Evolutionary conservation across 129 eudicot species (phyloP).

Genomic region (Tanacetum coccineum): DNA sequence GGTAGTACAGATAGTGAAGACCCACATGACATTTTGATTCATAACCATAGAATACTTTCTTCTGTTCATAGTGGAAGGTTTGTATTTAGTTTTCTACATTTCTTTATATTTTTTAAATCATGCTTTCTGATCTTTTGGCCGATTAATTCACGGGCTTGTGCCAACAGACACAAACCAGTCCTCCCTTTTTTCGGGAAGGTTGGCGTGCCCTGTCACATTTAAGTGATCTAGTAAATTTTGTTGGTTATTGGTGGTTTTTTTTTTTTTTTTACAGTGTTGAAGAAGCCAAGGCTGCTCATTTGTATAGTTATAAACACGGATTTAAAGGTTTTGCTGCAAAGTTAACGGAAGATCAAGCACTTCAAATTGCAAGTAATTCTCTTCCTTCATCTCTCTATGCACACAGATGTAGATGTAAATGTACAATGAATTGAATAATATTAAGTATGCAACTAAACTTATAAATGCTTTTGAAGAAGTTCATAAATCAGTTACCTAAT

Average conservation of each 20-base stretch:
- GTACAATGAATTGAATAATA: background rate
- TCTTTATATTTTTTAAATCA: background rate
- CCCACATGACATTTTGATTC: slow-evolving; percentile 65
- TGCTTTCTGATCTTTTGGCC: slow-evolving; percentile 1
- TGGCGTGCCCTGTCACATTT: too few species aligned
- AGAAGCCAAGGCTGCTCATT: slow-evolving; percentile 68
- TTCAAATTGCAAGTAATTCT: slow-evolving; percentile 54
- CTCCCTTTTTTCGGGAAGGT: too few species aligned
- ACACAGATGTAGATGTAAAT: background rate
- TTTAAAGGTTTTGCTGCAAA: slow-evolving; percentile 91
- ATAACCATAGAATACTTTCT: slow-evolving; percentile 62
- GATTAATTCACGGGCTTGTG: too few species aligned
- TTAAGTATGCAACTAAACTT: too few species aligned
- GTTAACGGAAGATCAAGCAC: slow-evolving; percentile 72
- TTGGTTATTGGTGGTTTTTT: background rate
- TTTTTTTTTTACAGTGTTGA: slow-evolving; percentile 44
- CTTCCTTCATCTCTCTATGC: background rate
- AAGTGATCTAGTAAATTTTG: background rate
- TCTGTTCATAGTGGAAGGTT: slow-evolving; percentile 71
- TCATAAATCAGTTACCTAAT: too few species aligned
- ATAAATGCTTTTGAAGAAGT: too few species aligned
- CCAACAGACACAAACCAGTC: too few species aligned
- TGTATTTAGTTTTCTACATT: too few species aligned
- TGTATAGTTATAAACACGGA: slow-evolving; percentile 79
- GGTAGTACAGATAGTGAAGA: slow-evolving; percentile 47